A percentile compares a stretch with the other conserved stretches of the same genome.
Conservation (phyloP, 768 basidiomycete species). For the Tephrocybe sp. region DNA sequence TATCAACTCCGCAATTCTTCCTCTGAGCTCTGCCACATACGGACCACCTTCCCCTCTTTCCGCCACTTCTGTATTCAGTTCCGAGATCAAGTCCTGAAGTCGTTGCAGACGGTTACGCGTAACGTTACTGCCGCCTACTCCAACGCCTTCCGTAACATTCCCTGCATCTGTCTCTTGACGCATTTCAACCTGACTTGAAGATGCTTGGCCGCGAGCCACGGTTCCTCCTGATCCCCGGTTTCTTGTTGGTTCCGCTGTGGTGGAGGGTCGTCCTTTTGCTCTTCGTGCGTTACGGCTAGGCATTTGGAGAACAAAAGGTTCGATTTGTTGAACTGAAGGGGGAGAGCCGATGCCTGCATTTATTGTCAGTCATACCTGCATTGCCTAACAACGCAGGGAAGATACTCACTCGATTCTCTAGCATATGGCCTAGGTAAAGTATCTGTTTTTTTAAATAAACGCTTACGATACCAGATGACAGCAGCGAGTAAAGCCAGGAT, state of each 20-base stretch:
- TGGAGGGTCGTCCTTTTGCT: neutral
- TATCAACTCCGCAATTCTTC: constrained; percentile 4
- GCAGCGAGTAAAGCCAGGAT: neutral
- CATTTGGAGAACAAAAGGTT: neutral
- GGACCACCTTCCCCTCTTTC: constrained; percentile 1
- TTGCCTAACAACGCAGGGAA: neutral
- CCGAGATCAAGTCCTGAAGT: constrained; percentile 1
- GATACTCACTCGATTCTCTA: neutral
- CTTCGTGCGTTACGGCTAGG: neutral
- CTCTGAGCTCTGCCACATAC: constrained; percentile 4
- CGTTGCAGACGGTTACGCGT: neutral
- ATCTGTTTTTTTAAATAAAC: neutral
- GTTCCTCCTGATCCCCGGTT: neutral
- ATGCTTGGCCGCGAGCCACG: no score
- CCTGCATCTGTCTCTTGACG: neutral
- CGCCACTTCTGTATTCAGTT: neutral
- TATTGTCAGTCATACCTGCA: no score
- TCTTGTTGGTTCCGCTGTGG: neutral
- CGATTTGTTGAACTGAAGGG: neutral
- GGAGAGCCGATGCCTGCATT: neutral
- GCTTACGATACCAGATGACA: neutral
- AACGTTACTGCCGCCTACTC: neutral
- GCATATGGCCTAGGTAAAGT: no score
- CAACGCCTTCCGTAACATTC: neutral
- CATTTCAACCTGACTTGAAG: no score